Conservation (phyloP, 345 rosid genomes). For the Arabidopsis arenosa region DNA sequence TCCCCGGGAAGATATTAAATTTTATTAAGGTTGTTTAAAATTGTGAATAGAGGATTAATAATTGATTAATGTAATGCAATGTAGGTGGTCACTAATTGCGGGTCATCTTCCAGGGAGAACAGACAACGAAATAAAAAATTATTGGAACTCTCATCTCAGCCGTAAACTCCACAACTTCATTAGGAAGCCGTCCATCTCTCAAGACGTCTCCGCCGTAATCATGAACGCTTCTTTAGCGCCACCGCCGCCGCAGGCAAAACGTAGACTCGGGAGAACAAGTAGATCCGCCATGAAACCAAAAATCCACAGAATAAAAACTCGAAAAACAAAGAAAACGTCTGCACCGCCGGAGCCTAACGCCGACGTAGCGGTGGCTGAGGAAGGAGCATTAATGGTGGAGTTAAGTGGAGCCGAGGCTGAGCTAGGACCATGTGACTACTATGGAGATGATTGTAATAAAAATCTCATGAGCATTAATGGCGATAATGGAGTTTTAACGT, state of each 20-base stretch:
- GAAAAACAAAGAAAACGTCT: conserved; percentile 38
- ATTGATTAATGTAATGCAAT: conserved; percentile 1
- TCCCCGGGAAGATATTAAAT: not conserved
- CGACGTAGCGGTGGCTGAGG: conserved; percentile 14
- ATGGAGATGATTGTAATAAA: conserved; percentile 5
- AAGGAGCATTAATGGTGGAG: conserved; percentile 31
- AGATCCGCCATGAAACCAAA: conserved; percentile 46
- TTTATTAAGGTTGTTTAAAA: not conserved
- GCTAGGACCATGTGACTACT: conserved; percentile 25
- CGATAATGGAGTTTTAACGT: conserved; percentile 29
- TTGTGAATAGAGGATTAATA: not conserved
- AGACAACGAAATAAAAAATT: conserved; percentile 79
- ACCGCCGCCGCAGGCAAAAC: conserved; percentile 26
- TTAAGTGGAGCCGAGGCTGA: conserved; percentile 37
- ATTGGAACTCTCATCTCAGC: conserved; percentile 79
- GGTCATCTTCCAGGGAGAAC: conserved; percentile 75
- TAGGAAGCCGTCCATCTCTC: conserved; percentile 32
- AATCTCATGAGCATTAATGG: conserved; percentile 33
- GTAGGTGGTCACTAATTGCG: conserved; percentile 83
- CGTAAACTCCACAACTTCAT: conserved; percentile 58
- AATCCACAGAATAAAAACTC: conserved; percentile 10
- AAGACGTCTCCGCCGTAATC: conserved; percentile 25
- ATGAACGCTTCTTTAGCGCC: conserved; percentile 30
- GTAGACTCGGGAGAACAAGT: conserved; percentile 40
- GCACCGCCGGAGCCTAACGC: conserved; percentile 9